Conservation (phyloP, 192 early-diverging fungal species). For the Backusella tarrabulga region DNA sequence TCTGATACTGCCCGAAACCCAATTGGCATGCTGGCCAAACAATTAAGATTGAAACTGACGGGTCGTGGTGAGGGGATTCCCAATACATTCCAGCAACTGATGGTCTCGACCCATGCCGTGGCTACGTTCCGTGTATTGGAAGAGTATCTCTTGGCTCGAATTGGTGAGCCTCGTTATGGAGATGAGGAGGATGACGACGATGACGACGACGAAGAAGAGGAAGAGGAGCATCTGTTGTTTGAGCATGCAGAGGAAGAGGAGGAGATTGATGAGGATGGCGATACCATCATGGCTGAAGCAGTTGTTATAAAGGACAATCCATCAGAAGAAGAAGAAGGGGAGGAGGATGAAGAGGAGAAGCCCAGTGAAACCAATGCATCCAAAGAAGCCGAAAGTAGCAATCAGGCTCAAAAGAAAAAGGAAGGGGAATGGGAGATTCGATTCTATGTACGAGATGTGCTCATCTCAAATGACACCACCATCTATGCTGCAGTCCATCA, state of each 20-base stretch:
- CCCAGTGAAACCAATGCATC: neutral
- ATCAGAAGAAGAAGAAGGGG: conserved; percentile 1
- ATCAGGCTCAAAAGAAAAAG: conserved; percentile 23
- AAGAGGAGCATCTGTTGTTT: neutral
- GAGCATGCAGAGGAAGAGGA: neutral
- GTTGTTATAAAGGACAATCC: conserved; percentile 17
- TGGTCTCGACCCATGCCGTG: conserved; percentile 84
- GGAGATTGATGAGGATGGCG: conserved; percentile 18
- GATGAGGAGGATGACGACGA: conserved; percentile 29
- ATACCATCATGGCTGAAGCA: conserved; percentile 3
- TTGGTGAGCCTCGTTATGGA: conserved; percentile 26
- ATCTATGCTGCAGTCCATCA: conserved; percentile 69
- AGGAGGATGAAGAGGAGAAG: neutral
- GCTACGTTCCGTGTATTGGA: conserved; percentile 80
- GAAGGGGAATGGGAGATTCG: conserved; percentile 51
- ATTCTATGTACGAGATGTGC: conserved; percentile 54
- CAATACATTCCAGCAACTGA: conserved; percentile 45
- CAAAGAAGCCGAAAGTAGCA: neutral
- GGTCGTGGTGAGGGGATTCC: conserved; percentile 50
- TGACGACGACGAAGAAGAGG: neutral
- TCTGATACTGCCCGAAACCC: conserved; percentile 42
- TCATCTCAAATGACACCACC: conserved; percentile 51
- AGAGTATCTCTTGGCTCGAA: conserved; percentile 69
- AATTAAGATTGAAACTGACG: conserved; percentile 66
- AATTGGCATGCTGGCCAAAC: conserved; percentile 70